Conservation (phyloP, 768 basidiomycete species). For the Serendipita sp. region DNA sequence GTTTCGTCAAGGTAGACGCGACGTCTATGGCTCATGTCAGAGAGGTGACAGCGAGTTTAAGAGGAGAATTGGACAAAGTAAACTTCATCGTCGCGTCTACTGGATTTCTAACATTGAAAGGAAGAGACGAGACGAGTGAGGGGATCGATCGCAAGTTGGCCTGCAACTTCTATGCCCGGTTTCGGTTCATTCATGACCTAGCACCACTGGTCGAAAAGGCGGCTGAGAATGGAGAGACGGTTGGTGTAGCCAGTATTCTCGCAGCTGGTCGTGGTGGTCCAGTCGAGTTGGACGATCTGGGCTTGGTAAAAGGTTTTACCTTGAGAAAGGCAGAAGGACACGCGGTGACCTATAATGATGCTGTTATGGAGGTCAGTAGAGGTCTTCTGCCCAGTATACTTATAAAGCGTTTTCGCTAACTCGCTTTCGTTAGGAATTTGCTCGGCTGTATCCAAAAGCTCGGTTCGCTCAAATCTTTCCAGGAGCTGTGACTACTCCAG, state of each 20-base stretch:
- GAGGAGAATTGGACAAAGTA: conserved; percentile 26
- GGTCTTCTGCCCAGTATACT: neutral
- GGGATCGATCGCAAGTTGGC: conserved; percentile 16
- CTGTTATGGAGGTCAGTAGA: conserved; percentile 33
- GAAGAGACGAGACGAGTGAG: conserved; percentile 8
- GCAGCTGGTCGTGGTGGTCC: conserved; percentile 30
- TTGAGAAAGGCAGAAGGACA: conserved; percentile 20
- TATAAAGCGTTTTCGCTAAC: neutral
- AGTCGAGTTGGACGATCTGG: conserved; percentile 16
- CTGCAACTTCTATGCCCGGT: conserved; percentile 36
- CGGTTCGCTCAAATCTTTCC: conserved; percentile 3
- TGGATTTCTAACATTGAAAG: conserved; percentile 26
- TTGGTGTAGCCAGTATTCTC: conserved; percentile 22
- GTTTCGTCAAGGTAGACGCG: conserved; percentile 39
- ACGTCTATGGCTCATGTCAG: conserved; percentile 37
- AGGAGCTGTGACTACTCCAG: conserved; percentile 7
- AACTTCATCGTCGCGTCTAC: conserved; percentile 38
- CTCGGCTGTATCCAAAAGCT: neutral
- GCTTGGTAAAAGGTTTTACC: conserved; percentile 32
- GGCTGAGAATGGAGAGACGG: too few relatives aligned
- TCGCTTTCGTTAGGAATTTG: conserved; percentile 1
- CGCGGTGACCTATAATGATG: conserved; percentile 33
- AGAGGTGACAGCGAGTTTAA: conserved; percentile 18
- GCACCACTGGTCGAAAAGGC: neutral
- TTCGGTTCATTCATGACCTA: conserved; percentile 33